phyloP scores from a whole-genome alignment of 352 stramenopile genomes.

The Globisporangium perplexum region DNA sequence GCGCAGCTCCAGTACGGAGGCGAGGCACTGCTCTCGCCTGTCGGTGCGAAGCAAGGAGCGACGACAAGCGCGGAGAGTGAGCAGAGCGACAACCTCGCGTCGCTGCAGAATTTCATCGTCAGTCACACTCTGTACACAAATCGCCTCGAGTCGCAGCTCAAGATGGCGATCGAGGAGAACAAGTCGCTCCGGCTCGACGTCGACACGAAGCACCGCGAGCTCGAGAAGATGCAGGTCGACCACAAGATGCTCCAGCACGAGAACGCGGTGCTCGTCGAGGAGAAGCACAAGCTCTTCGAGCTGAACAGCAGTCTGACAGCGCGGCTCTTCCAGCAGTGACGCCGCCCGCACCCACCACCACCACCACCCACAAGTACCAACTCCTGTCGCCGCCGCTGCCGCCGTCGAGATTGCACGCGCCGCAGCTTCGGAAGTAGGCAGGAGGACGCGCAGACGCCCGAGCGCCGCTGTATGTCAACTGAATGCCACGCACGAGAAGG shows the following conservation, averaged over 20 bases:
- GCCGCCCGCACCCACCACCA: neutral
- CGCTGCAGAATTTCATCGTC: slow-evolving; percentile 67
- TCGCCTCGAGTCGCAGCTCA: slow-evolving; percentile 65
- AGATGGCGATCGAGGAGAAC: slow-evolving; percentile 61
- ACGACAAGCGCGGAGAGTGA: slow-evolving; percentile 13
- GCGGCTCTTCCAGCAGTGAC: slow-evolving; percentile 66
- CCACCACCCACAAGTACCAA: neutral
- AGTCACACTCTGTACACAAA: slow-evolving; percentile 69
- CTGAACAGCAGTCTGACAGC: slow-evolving; percentile 65
- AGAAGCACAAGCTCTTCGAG: slow-evolving; percentile 79
- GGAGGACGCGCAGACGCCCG: neutral
- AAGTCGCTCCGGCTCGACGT: slow-evolving; percentile 43
- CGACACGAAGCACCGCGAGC: slow-evolving; percentile 45
- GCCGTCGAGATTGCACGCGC: neutral
- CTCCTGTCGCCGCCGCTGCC: neutral
- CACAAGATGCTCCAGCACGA: slow-evolving; percentile 63
- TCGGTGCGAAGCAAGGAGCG: slow-evolving; percentile 12
- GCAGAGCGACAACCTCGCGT: slow-evolving; percentile 45
- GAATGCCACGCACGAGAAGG: neutral
- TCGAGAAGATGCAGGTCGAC: slow-evolving; percentile 44
- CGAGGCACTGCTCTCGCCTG: slow-evolving; percentile 23
- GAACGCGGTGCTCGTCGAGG: slow-evolving; percentile 56
- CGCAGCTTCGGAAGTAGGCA: neutral
- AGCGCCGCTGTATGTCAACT: neutral
- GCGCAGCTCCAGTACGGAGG: slow-evolving; percentile 8